Percentiles rank a stretch among this genome's conserved stretches.
Conservation (phyloP, 1,284 basidiomycete genomes). For the Moesziomyces parantarcticus region DNA sequence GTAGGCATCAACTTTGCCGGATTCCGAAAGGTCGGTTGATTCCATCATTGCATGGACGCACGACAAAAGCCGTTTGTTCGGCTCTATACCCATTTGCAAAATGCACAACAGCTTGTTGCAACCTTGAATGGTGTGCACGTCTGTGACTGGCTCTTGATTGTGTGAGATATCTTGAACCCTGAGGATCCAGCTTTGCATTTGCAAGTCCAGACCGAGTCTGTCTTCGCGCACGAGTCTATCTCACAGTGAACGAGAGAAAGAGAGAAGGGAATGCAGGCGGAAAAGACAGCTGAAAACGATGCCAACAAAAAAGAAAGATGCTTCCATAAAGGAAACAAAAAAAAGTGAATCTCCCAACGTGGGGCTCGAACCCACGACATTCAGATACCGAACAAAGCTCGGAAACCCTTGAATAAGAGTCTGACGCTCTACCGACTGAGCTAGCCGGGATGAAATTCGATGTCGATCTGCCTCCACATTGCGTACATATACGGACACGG, state of each 20-base stretch:
- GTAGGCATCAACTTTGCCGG: conserved; percentile 63
- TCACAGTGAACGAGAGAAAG: too few species aligned
- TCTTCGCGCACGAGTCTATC: too few species aligned
- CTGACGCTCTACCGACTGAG: conserved; percentile 69
- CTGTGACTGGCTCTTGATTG: too few species aligned
- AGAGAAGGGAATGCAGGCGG: too few species aligned
- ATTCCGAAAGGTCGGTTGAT: conserved; percentile 50
- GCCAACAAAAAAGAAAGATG: not conserved
- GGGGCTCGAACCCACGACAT: conserved; percentile 68
- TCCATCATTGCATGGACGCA: too few species aligned
- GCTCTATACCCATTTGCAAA: not conserved
- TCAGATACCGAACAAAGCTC: conserved; percentile 49
- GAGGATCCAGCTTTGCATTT: too few species aligned
- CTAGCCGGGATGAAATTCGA: conserved; percentile 62
- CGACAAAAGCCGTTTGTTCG: not conserved
- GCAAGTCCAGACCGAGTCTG: too few species aligned
- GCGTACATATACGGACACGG: not conserved
- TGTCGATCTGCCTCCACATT: not conserved
- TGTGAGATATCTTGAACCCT: too few species aligned
- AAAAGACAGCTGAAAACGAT: not conserved
- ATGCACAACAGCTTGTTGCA: not conserved
- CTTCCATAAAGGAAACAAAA: not conserved
- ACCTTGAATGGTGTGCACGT: too few species aligned
- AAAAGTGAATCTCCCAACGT: conserved; percentile 60
- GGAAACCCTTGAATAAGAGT: conserved; percentile 61